Evolutionary conservation across 768 basidiomycete genomes (phyloP).

Genomic region (Amanita jacksonii): DNA sequence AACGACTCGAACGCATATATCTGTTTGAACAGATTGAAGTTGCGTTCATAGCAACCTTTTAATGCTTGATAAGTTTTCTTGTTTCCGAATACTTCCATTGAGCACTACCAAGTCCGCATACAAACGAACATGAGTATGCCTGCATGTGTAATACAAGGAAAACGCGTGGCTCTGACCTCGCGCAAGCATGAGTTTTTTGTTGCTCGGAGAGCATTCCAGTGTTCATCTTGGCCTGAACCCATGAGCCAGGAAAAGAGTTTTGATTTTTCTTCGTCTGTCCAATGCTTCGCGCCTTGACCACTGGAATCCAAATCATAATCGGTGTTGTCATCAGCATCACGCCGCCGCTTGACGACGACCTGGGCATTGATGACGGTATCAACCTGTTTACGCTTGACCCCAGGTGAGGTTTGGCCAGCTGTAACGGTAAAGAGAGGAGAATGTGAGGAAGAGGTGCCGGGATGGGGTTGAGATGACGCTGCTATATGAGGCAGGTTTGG

Average conservation of each 20-base stretch:
- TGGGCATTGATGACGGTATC: slow-evolving; percentile 27
- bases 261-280: slow-evolving; percentile 79
- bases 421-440: slow-evolving; percentile 30
- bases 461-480: slow-evolving; percentile 20
- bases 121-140: not conserved
- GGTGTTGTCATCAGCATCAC: slow-evolving; percentile 32
- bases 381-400: slow-evolving; percentile 43
- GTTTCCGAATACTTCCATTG: slow-evolving; percentile 56
- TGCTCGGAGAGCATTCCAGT: slow-evolving; percentile 69
- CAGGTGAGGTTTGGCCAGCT: slow-evolving; percentile 24
- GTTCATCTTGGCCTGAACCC: slow-evolving; percentile 59
- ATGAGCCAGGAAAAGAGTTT: slow-evolving; percentile 74
- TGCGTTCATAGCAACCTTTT: slow-evolving; percentile 80
- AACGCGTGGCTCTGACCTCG: slow-evolving; percentile 37
- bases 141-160: not conserved
- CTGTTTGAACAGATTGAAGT: slow-evolving; percentile 79
- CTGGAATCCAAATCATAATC: slow-evolving; percentile 36
- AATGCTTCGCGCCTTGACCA: slow-evolving; percentile 67
- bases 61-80: slow-evolving; percentile 80
- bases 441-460: slow-evolving; percentile 24
- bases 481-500: slow-evolving; percentile 27
- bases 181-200: slow-evolving; percentile 79
- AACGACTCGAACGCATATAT: slow-evolving; percentile 64
- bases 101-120: slow-evolving; percentile 38
- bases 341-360: slow-evolving; percentile 37